A percentile compares a stretch with the other conserved stretches of the same genome.
phyloP scores from a whole-genome alignment of 2,329 filamentous ascomycete species.

The Botryotinia convoluta region DNA sequence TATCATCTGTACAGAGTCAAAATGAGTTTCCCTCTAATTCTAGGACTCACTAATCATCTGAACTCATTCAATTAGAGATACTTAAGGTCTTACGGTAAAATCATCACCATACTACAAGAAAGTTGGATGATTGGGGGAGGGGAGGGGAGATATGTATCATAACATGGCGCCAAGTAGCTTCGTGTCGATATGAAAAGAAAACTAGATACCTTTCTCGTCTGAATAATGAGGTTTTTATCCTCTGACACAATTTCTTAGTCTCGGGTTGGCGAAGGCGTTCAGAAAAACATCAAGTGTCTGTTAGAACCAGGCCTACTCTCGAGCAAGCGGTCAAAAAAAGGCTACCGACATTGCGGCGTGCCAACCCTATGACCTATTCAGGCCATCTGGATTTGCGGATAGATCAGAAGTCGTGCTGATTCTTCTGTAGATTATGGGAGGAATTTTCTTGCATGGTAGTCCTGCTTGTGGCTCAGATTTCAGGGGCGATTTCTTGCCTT shows the following conservation, averaged over 20 bases:
- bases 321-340: background rate
- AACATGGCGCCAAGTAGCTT: constrained; percentile 1
- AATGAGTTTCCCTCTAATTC: background rate
- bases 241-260: background rate
- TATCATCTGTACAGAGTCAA: background rate
- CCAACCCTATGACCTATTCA: background rate
- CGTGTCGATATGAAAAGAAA: background rate
- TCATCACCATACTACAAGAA: background rate
- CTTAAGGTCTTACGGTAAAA: background rate
- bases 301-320: background rate
- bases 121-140: background rate
- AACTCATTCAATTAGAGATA: background rate
- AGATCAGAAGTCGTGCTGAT: background rate
- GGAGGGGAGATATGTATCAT: background rate
- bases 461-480: background rate
- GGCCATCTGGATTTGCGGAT: background rate
- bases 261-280: background rate
- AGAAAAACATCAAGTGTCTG: background rate
- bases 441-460: background rate
- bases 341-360: background rate
- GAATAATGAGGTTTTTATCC: background rate
- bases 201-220: background rate
- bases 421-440: background rate
- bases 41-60: background rate
- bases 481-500: background rate